These are phyloP conservation scores for Platanus orientalis DNA, from an alignment of 164 flowering plant genomes.

Conservation along the genomic window DNA sequence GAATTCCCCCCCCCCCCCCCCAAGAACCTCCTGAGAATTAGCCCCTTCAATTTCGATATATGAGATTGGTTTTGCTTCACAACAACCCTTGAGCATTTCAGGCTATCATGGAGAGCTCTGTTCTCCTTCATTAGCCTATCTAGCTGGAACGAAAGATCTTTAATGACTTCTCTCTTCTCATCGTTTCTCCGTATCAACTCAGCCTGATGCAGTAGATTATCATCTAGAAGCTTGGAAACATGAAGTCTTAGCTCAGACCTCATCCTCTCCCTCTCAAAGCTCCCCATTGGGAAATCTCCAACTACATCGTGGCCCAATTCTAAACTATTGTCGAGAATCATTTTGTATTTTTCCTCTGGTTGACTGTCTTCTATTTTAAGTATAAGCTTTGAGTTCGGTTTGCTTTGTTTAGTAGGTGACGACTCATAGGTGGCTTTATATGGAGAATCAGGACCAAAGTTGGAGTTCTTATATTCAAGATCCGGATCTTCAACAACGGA, in stretches of 20 bases:
- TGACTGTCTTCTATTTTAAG: no score
- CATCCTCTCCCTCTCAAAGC: constrained; percentile 6
- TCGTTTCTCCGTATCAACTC: constrained; percentile 45
- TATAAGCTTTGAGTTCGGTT: no score
- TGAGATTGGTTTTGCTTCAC: constrained; percentile 21
- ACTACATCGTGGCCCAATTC: neutral
- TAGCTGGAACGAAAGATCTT: constrained; percentile 23
- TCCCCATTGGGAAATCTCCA: constrained; percentile 7
- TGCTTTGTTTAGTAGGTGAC: no score
- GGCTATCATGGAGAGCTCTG: constrained; percentile 19
- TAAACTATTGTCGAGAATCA: neutral
- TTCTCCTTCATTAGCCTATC: constrained; percentile 27
- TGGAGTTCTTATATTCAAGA: no score
- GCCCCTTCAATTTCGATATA: constrained; percentile 18
- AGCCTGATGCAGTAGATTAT: constrained; percentile 31
- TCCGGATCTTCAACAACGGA: no score
- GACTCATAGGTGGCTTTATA: no score
- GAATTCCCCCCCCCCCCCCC: neutral
- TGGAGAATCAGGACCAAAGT: no score
- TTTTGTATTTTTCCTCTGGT: no score
- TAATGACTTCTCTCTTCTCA: constrained; percentile 36
- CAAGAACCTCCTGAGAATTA: constrained; percentile 19
- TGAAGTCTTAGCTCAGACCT: constrained; percentile 22
- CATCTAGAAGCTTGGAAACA: constrained; percentile 32
- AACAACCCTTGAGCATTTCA: constrained; percentile 12